Base-by-base conservation (phyloP, 257 asterid species). In the Ballota nigra region DNA sequence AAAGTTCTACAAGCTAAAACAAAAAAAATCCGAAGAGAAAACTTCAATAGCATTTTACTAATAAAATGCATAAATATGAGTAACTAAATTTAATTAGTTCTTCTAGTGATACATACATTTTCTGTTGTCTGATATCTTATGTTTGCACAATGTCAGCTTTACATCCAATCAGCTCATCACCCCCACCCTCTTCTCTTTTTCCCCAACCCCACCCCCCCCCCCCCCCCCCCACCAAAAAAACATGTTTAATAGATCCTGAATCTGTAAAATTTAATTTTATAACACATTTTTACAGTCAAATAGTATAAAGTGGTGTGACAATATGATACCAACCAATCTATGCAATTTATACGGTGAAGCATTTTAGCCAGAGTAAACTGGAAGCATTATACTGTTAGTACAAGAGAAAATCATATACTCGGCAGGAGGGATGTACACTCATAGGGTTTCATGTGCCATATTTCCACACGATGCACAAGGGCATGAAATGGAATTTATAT, bases 1-100 rank as follows among this genome's bases (percentile, higher is more conserved):
- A 76, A 68, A 95, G 90, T 69, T 92, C 96, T 55, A 95, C 99
- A 74, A 95, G 95, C 99, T 95, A 84, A 64, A 80, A 63, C 71
- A 64, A 31, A 22, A 34, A 13, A 69, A 58, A 6, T 63, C 33
- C 0, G 15, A 70, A 36, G 15, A 6, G 49, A 34, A 51, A 52
- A 47, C 55, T 67, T 74, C 67, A 71, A 68, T 47, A 13, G 15
- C 47, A 65, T 66, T 71, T 64, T 49, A 70, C 66, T 40, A 52
- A 26, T 22, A 28, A 69, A 38, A 13, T 49, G 36, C 34, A 47
- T 49, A 59, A 49, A 51, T 6, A 72, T 23, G 72, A 60, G 63
- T 33, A 64, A 71, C 61, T 62, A 59, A 41, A 31, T 47, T 68
- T 23, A 69, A 65, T 68, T 38, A 58, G 41, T 64, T 68, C 41